phyloP scores from a whole-genome alignment of 2,329 filamentous ascomycete species.

The Fusarium udum region DNA sequence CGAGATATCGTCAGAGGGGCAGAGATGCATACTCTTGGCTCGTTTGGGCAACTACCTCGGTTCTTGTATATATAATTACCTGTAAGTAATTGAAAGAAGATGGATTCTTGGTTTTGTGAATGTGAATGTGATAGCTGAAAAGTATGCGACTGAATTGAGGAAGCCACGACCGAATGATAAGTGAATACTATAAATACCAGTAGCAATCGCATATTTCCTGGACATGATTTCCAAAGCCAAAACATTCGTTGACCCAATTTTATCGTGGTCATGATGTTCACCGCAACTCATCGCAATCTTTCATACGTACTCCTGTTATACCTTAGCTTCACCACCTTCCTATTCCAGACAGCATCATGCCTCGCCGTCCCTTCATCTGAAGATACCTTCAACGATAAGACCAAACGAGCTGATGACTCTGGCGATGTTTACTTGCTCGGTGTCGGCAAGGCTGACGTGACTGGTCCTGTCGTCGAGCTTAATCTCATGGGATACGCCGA shows the following conservation, averaged over 20 bases:
- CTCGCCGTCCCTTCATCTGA: background rate
- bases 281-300: background rate
- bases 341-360: background rate
- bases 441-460: conserved; percentile 6
- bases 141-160: background rate
- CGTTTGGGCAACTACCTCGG: background rate
- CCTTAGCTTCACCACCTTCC: background rate
- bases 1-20: background rate
- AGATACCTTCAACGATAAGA: fast-evolving
- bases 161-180: background rate
- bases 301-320: background rate
- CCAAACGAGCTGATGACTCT: background rate
- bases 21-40: background rate
- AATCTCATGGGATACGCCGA: conserved; percentile 18
- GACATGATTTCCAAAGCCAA: fast-evolving
- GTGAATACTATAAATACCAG: background rate
- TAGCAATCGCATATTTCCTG: fast-evolving
- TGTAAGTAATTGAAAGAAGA: background rate
- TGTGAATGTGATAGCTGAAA: background rate
- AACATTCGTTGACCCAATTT: background rate
- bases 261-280: background rate
- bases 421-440: background rate
- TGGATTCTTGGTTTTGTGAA: background rate
- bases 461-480: conserved; percentile 9
- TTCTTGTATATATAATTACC: background rate